Evolutionary conservation across 768 basidiomycete genomes (phyloP).

Genomic region (Leccinum ochraceum): DNA sequence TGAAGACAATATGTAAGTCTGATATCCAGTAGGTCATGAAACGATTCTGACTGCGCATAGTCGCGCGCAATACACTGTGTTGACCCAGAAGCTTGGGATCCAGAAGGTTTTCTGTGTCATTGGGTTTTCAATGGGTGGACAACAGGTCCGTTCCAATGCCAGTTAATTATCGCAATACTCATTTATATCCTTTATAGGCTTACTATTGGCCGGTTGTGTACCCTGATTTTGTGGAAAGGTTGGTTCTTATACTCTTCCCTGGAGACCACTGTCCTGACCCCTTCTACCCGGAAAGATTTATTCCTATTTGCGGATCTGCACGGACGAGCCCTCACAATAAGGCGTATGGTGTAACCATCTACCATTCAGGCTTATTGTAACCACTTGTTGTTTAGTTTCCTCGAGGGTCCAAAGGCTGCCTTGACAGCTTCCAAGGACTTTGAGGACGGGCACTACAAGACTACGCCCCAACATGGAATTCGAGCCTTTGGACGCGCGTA

Average conservation of each 20-base stretch:
- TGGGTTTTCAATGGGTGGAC: conserved; percentile 64
- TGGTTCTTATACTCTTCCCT: background rate
- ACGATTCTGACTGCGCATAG: conserved; percentile 28
- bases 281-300: conserved; percentile 30
- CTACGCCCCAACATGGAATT: conserved; percentile 48
- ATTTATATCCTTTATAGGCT: conserved; percentile 34
- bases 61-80: conserved; percentile 57
- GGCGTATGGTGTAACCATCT: conserved; percentile 41
- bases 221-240: conserved; percentile 56
- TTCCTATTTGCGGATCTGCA: conserved; percentile 53
- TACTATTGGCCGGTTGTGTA: conserved; percentile 60
- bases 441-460: conserved; percentile 52
- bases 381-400: conserved; percentile 40
- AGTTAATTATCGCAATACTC: background rate
- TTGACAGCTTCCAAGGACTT: conserved; percentile 56
- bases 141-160: conserved; percentile 37
- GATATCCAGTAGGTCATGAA: background rate
- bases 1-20: conserved; percentile 54
- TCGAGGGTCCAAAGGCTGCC: conserved; percentile 61
- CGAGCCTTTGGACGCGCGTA: conserved; percentile 61
- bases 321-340: conserved; percentile 57
- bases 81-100: conserved; percentile 35
- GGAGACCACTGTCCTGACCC: background rate
- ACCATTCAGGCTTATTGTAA: conserved; percentile 10
- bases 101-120: conserved; percentile 29